Conservation (phyloP, 805 yeast genomes). For the Starmerella lactis-condensi region DNA sequence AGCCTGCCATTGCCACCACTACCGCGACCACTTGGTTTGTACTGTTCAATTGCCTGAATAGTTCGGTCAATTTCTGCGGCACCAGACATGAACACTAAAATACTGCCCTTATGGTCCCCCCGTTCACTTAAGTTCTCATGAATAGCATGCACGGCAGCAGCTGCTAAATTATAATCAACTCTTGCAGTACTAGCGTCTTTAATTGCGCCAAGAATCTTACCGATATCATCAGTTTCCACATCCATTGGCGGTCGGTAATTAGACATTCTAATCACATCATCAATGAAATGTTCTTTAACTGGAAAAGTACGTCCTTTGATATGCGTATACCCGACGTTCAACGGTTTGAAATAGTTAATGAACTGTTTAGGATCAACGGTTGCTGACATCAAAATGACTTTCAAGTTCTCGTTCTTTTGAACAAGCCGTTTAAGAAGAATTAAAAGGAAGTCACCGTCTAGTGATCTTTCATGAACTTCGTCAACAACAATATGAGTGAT, state of each 20-base stretch:
- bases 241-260: conserved; percentile 28
- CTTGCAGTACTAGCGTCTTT: conserved; percentile 17
- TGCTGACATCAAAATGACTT: conserved; percentile 78
- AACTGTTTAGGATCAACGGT: conserved; percentile 63
- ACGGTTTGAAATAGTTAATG: conserved; percentile 40
- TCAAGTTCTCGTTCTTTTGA: conserved; percentile 31
- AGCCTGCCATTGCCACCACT: conserved; percentile 21
- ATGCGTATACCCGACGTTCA: conserved; percentile 42
- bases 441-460: conserved; percentile 71
- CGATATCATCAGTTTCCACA: conserved; percentile 10
- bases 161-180: conserved; percentile 60
- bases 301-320: conserved; percentile 92
- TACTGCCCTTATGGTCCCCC: conserved; percentile 42
- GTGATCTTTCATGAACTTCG: conserved; percentile 92
- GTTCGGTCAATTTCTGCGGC: conserved; percentile 66
- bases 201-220: conserved; percentile 19
- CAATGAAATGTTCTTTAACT: conserved; percentile 57
- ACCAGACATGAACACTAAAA: conserved; percentile 77
- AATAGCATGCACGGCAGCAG: conserved; percentile 34
- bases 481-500: conserved; percentile 65
- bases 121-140: conserved; percentile 28
- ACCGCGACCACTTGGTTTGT: too few relatives aligned
- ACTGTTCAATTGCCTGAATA: conserved; percentile 26
- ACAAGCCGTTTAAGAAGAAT: conserved; percentile 53
- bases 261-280: conserved; percentile 38